Evolutionary conservation across 2,329 filamentous ascomycete species (phyloP).

Genomic region (Cladorrhinum sp.): DNA sequence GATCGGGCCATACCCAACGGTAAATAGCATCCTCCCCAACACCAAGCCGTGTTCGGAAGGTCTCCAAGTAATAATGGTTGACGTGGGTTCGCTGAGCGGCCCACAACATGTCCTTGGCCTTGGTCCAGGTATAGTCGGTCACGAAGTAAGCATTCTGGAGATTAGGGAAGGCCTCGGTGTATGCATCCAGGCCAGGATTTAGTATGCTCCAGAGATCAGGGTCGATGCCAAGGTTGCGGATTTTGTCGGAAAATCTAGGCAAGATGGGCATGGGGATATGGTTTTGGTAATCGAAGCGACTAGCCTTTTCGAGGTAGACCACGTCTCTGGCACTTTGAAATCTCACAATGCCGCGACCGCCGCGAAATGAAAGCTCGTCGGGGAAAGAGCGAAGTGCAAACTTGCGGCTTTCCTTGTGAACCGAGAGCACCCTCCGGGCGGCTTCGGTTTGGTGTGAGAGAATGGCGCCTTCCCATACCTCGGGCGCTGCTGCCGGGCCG

Average conservation of each 20-base stretch:
- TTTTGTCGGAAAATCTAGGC: constrained; percentile 13
- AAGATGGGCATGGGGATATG: background rate
- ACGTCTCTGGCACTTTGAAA: constrained; percentile 33
- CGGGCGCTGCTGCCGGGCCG: background rate
- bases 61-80: constrained; percentile 23
- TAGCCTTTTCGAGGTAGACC: constrained; percentile 16
- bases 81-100: constrained; percentile 22
- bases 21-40: constrained; percentile 22
- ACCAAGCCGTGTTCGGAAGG: constrained; percentile 21
- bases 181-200: background rate
- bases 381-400: constrained; percentile 34
- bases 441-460: constrained; percentile 32
- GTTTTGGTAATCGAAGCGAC: background rate
- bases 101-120: constrained; percentile 24
- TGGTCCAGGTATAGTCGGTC: background rate
- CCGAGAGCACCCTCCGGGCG: constrained; percentile 32
- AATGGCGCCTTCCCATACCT: constrained; percentile 17
- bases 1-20: constrained; percentile 34
- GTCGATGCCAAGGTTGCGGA: constrained; percentile 27
- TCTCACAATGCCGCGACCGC: constrained; percentile 22
- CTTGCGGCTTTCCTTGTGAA: constrained; percentile 33
- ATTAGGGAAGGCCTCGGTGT: constrained; percentile 5
- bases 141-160: constrained; percentile 24
- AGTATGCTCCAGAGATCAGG: background rate
- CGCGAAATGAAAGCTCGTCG: constrained; percentile 28